A percentile compares a stretch with the other conserved stretches of the same genome.
These are phyloP conservation scores for Pyrenula aspistea DNA, from an alignment of 495 filamentous ascomycete species.

Conservation along the genomic window DNA sequence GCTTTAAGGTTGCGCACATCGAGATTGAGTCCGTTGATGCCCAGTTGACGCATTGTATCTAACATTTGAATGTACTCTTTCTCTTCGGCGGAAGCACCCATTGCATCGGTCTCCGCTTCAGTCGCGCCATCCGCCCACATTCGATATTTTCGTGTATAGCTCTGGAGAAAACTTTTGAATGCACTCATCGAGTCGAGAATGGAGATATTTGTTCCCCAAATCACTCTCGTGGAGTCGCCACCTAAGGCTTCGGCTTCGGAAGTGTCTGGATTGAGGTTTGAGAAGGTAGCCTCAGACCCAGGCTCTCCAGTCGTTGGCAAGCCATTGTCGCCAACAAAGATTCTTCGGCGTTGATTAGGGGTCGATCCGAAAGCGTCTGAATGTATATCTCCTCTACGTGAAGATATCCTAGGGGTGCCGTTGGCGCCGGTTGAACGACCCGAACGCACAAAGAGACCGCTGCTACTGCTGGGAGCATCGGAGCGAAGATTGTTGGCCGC, in stretches of 20 bases:
- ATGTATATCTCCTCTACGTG: conserved; percentile 72
- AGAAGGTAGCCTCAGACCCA: conserved; percentile 75
- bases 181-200: conserved; percentile 74
- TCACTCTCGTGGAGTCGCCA: conserved; percentile 64
- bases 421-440: conserved; percentile 28
- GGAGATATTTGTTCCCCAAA: conserved; percentile 97
- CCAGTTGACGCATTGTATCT: conserved; percentile 79
- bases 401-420: conserved; percentile 9
- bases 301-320: conserved; percentile 45
- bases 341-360: conserved; percentile 48
- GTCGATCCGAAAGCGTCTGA: conserved; percentile 62
- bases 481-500: conserved; percentile 35
- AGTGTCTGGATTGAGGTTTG: conserved; percentile 75
- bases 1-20: conserved; percentile 83
- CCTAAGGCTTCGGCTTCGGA: conserved; percentile 85
- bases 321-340: conserved; percentile 76
- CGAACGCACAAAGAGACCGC: conserved; percentile 67
- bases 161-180: conserved; percentile 83
- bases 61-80: conserved; percentile 78
- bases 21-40: conserved; percentile 71
- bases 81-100: conserved; percentile 45
- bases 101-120: conserved; percentile 54
- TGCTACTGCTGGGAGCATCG: conserved; percentile 65
- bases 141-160: conserved; percentile 85
- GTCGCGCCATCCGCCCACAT: conserved; percentile 77